Evolutionary conservation across 2,329 filamentous ascomycete genomes (phyloP), one percentile per base, ranked within the genome.

Genomic region (Drechslerella dactyloides): DNA sequence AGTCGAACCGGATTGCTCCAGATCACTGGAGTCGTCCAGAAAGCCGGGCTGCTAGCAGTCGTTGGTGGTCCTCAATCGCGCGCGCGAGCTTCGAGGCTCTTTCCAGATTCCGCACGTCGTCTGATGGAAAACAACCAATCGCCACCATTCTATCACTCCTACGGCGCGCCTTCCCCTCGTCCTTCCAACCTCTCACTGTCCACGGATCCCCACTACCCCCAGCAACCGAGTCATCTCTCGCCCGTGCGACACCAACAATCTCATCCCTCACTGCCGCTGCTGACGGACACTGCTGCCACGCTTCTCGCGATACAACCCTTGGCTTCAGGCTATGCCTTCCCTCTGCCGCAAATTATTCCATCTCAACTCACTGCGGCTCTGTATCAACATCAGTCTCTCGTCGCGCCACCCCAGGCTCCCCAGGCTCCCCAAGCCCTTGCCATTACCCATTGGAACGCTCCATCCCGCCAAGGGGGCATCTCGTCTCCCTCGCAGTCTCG

Each of bases 61-160:
- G 46, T 37, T 27, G 30, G 30, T 46, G 35, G 23, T 40, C 53
- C 37, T 7, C 54, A 66, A 54, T 37, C 15, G 23, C 37, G 24
- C 5, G 37, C 37, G 37, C 37, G 37, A 15, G 35, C 21, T n/a
- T 57, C 48, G 42, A n/a, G 21, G 23, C 54, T 30, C 27, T 52
- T 58, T 54, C 48, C 46, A 51, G 23, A 44, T 51, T 57, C 44
- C 27, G 56, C 63, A 62, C 57, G 65, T 52, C 48, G 53, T 64
- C 59, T 70, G 66, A 70, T 70, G 66, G 66, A 70, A 70, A 64
- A 63, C 59, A 64, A 70, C 66, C 66, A 70, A 64, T 70, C 66
- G 56, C 59, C 66, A 19, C 66, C 59, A 59, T 64, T 64, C 66
- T 53, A 70, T 52, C 66, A 70, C 54, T 54, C 60, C 52, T 57